Evolutionary conservation across 768 basidiomycete genomes (phyloP), one percentile per base, ranked within the genome.

Genomic region (Nidula microcarpa): DNA sequence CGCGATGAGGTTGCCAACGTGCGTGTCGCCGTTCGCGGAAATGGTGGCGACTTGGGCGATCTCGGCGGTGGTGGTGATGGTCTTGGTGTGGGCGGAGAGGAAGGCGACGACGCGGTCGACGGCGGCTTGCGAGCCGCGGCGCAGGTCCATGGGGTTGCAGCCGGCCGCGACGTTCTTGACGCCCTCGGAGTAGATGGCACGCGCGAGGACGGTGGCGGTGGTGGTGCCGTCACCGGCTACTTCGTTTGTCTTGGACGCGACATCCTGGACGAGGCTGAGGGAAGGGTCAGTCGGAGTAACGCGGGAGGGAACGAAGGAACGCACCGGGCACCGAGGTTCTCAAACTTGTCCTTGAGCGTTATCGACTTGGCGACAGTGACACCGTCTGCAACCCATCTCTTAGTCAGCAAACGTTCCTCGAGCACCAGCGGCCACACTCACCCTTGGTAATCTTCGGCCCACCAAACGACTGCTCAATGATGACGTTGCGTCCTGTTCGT

Each of bases 41-140:
- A 97, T 96, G 60, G 95, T 98, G n/a, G 95, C 95, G 58, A 98
- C 96, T 74, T 98, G 95, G 9, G 96, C 94, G 62, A 99, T 98
- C 76, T 99, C 95, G 30, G 92, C 91, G 13, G 89, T 92, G 39
- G 96, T 99, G 57, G 96, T 99, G 73, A 99, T 93, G 44, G 87
- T 91, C 68, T 94, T 88, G 60, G 96, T 86, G 69, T 98, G 86
- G 14, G 83, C 70, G 54, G 95, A 80, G 58, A 99, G 84, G 77
- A 89, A 94, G 62, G 90, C 83, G 57, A 98, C 89, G 60, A 99
- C 94, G 58, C 90, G 89, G 69, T 96, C 91, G 45, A 99, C 96
- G 47, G 96, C 96, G 8, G 93, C 91, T 68, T 99, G 96, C 8
- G 95, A 86, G 49, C 96, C 96, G n/a, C 95, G 87, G 56, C 96